These are phyloP conservation scores for Hansenula anomala DNA, from an alignment of 1,139 yeast species.

Conservation along the genomic window DNA sequence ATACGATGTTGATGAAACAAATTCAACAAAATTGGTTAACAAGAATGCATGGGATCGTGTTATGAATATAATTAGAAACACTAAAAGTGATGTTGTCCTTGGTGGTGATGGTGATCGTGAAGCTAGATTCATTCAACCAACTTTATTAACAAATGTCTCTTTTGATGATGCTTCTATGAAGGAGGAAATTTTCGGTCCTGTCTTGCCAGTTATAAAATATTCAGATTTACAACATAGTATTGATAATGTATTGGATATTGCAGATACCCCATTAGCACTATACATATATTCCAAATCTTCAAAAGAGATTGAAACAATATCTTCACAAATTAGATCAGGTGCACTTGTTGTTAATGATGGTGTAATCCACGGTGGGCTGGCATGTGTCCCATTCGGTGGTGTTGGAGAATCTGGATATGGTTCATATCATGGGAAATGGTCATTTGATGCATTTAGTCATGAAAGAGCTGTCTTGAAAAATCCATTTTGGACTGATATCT, in stretches of 20 bases:
- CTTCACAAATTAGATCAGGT: constrained; percentile 65
- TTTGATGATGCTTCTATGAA: constrained; percentile 72
- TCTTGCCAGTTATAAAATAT: constrained; percentile 68
- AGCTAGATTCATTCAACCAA: constrained; percentile 64
- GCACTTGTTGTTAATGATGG: constrained; percentile 70
- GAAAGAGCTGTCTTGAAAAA: constrained; percentile 66
- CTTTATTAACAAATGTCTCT: constrained; percentile 55
- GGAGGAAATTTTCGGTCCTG: constrained; percentile 81
- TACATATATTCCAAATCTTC: constrained; percentile 73
- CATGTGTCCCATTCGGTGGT: constrained; percentile 90
- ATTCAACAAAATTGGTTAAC: constrained; percentile 63
- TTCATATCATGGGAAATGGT: constrained; percentile 77
- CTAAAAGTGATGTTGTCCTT: constrained; percentile 48
- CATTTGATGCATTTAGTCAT: constrained; percentile 68
- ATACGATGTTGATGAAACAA: constrained; percentile 33
- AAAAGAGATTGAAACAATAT: constrained; percentile 46
- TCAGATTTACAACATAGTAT: constrained; percentile 46
- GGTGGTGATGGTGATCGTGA: constrained; percentile 26
- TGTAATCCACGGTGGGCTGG: constrained; percentile 63
- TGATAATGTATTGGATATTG: constrained; percentile 40
- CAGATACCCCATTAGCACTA: constrained; percentile 86
- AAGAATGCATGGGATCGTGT: constrained; percentile 53
- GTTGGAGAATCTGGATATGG: constrained; percentile 80
- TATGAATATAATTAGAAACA: constrained; percentile 35
- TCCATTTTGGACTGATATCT: constrained; percentile 59